A percentile compares a stretch with the other conserved stretches of the same genome.
phyloP scores from a whole-genome alignment of 768 basidiomycete genomes.

The Termitomyces sp. region DNA sequence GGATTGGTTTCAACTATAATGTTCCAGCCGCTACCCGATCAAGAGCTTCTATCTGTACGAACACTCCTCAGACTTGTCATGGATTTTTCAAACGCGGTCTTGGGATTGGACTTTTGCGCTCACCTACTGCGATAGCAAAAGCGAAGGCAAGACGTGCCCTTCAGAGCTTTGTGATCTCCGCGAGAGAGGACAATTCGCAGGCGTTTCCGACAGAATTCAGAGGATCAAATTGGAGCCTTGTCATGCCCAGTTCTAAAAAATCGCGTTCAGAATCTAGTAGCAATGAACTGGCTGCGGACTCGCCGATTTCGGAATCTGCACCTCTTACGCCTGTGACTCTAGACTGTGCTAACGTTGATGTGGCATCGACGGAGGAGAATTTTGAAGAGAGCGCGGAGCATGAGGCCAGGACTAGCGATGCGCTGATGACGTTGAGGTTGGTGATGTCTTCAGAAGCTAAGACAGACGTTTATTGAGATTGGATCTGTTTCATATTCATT shows the following conservation, averaged over 20 bases:
- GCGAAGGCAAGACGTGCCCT: conserved; percentile 10
- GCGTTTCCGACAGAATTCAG: conserved; percentile 7
- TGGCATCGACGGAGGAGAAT: neutral
- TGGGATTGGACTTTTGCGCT: conserved; percentile 12
- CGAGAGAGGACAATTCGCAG: neutral
- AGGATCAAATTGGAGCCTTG: conserved; percentile 16
- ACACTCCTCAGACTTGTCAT: conserved; percentile 15
- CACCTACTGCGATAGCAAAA: conserved; percentile 10
- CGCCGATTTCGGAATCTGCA: conserved; percentile 6
- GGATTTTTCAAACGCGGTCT: conserved; percentile 12
- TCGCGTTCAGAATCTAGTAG: neutral
- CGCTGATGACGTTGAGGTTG: conserved; percentile 14
- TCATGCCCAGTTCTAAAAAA: conserved; percentile 3
- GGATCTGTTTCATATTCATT: neutral
- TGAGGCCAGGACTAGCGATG: conserved; percentile 1
- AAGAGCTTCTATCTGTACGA: conserved; percentile 18
- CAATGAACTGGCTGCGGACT: neutral
- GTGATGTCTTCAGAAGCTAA: conserved; percentile 5
- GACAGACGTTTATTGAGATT: neutral
- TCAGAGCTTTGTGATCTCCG: neutral
- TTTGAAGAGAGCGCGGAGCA: neutral
- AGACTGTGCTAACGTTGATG: neutral
- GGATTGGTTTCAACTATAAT: conserved; percentile 49
- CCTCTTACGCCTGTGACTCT: conserved; percentile 5
- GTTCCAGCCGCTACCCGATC: conserved; percentile 25